Conservation (phyloP, 2,329 filamentous ascomycete genomes). For the Cryphonectria carpinicola region DNA sequence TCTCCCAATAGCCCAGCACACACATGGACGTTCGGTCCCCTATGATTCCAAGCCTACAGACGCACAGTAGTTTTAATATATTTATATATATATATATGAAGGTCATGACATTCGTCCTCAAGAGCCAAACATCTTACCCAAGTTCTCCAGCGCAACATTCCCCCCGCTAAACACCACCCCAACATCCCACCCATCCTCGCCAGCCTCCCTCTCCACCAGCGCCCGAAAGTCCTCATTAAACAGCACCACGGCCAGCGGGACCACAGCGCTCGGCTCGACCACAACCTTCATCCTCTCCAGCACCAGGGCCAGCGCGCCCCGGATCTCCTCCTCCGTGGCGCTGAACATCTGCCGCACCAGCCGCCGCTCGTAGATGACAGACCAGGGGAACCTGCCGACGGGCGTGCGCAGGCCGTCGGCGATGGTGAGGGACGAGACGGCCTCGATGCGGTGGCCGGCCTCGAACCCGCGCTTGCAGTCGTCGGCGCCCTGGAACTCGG, state of each 20-base stretch:
- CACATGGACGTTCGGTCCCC: neutral
- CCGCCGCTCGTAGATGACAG: conserved; percentile 70
- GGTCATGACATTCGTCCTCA: neutral
- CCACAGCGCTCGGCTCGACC: conserved; percentile 84
- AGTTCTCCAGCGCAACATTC: conserved; percentile 59
- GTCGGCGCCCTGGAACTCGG: conserved; percentile 79
- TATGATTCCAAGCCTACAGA: neutral
- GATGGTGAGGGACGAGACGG: conserved; percentile 77
- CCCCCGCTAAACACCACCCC: conserved; percentile 65
- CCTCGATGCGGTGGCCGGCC: conserved; percentile 64
- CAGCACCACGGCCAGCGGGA: conserved; percentile 80
- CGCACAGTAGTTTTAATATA: neutral
- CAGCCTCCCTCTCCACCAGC: conserved; percentile 71
- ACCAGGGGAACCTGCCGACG: conserved; percentile 76
- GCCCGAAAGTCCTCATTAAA: conserved; percentile 83
- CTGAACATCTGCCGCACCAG: conserved; percentile 73
- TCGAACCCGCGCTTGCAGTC: conserved; percentile 76
- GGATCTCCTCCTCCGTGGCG: conserved; percentile 83
- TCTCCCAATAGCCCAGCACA: neutral
- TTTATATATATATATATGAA: no score
- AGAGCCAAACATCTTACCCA: conserved; percentile 54
- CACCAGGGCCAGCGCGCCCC: conserved; percentile 73
- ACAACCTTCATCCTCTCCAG: conserved; percentile 89
- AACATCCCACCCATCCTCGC: conserved; percentile 73
- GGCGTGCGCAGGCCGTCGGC: conserved; percentile 89